Percentiles rank a stretch among this genome's conserved stretches.
Conservation (phyloP, 164 flowering plant species). For the Tetracentron sinense region DNA sequence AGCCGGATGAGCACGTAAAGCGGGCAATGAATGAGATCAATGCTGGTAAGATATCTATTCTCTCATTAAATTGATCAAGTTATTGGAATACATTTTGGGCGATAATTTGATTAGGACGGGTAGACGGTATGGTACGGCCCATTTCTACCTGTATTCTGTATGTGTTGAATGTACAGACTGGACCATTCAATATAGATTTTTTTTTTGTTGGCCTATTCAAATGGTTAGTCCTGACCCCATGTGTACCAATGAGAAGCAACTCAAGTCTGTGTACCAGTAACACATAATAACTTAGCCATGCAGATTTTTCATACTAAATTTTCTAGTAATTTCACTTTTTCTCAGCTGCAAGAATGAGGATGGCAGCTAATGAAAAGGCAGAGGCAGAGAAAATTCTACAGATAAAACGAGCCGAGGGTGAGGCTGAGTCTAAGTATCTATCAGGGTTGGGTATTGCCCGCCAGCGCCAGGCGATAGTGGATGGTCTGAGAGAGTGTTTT, state of each 20-base stretch:
- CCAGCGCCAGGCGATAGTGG: slow-evolving; percentile 67
- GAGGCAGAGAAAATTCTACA: slow-evolving; percentile 59
- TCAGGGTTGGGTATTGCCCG: slow-evolving; percentile 56
- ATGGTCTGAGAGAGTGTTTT: slow-evolving; percentile 76
- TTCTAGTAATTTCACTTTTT: not conserved
- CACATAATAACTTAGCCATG: not conserved
- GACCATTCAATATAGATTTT: too few relatives aligned
- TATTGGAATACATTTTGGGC: not conserved
- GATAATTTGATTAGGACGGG: too few relatives aligned
- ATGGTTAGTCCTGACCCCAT: too few relatives aligned
- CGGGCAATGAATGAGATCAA: slow-evolving; percentile 91
- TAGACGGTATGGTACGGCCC: too few relatives aligned
- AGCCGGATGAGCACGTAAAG: slow-evolving; percentile 83
- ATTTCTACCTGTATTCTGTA: too few relatives aligned
- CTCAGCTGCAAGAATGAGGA: slow-evolving; percentile 68
- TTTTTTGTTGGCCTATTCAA: too few relatives aligned
- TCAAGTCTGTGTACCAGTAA: not conserved
- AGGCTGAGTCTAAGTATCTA: slow-evolving; percentile 54
- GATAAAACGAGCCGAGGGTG: slow-evolving; percentile 58
- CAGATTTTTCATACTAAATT: not conserved
- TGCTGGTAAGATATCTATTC: slow-evolving; percentile 49
- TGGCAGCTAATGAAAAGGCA: slow-evolving; percentile 54
- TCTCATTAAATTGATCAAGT: not conserved
- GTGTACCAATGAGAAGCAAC: not conserved
- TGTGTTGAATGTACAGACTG: too few relatives aligned